phyloP scores from a whole-genome alignment of 352 stramenopile species.

The Thalassiosira pacifica region DNA sequence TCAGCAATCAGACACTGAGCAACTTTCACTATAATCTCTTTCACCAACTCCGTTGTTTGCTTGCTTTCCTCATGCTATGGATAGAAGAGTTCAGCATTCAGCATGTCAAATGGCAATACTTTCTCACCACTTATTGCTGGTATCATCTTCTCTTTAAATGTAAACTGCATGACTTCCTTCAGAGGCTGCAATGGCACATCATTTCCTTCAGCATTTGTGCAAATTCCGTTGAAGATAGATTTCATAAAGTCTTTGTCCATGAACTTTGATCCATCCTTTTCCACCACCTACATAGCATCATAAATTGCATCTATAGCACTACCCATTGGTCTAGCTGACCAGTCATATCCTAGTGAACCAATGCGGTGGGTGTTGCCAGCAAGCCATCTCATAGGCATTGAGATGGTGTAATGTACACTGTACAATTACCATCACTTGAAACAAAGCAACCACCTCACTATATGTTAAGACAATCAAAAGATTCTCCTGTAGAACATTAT shows the following conservation, averaged over 20 bases:
- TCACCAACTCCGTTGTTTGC: neutral
- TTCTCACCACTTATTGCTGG: neutral
- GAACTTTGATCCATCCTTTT: neutral
- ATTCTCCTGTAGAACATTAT: slow-evolving; percentile 35
- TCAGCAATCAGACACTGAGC: neutral
- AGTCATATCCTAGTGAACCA: neutral
- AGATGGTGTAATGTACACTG: slow-evolving; percentile 13
- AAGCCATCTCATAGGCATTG: slow-evolving; percentile 24
- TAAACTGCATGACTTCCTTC: neutral
- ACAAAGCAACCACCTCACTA: slow-evolving; percentile 19
- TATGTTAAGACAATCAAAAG: slow-evolving; percentile 31
- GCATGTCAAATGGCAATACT: neutral
- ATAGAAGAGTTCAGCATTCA: neutral
- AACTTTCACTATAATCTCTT: neutral
- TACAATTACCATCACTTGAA: neutral
- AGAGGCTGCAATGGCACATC: neutral
- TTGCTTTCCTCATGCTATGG: neutral
- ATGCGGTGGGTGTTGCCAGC: slow-evolving; percentile 5
- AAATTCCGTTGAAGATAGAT: neutral
- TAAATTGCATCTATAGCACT: neutral
- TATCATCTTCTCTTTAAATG: neutral
- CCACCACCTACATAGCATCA: neutral
- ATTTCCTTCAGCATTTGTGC: neutral
- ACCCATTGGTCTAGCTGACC: neutral
- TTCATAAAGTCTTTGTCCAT: neutral